Evolutionary conservation across 2,329 filamentous ascomycete genomes (phyloP).

Genomic region (Colletotrichum coccodes): DNA sequence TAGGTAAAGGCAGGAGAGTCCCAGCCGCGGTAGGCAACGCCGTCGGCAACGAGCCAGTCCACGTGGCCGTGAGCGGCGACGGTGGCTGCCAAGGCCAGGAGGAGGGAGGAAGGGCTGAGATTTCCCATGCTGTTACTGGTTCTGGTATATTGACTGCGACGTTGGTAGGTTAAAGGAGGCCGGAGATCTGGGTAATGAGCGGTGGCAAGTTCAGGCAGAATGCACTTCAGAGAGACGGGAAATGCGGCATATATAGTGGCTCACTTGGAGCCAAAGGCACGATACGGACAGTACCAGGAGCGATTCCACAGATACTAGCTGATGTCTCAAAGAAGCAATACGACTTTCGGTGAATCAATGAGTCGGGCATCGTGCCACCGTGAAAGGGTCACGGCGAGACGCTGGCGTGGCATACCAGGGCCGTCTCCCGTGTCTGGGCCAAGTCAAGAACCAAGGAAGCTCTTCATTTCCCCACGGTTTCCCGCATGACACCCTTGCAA

Average conservation of each 20-base stretch:
- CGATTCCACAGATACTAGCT: background rate
- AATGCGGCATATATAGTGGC: constrained; percentile 25
- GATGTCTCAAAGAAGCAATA: background rate
- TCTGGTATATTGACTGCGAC: background rate
- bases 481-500: background rate
- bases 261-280: background rate
- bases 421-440: background rate
- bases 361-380: background rate
- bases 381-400: background rate
- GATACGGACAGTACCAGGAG: background rate
- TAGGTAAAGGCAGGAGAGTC: constrained; percentile 48
- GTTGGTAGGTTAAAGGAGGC: background rate
- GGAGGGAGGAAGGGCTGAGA: constrained; percentile 27
- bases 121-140: constrained; percentile 11
- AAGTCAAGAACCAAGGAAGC: background rate
- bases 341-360: background rate
- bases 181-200: constrained; percentile 9
- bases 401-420: background rate
- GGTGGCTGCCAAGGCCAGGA: constrained; percentile 35
- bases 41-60: constrained; percentile 40
- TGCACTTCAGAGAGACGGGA: background rate
- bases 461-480: background rate
- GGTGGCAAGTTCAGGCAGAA: constrained; percentile 26
- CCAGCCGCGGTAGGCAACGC: constrained; percentile 50
- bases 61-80: constrained; percentile 46